phyloP scores from a whole-genome alignment of 2,329 filamentous ascomycete genomes.

The Phaeoacremonium minimum region DNA sequence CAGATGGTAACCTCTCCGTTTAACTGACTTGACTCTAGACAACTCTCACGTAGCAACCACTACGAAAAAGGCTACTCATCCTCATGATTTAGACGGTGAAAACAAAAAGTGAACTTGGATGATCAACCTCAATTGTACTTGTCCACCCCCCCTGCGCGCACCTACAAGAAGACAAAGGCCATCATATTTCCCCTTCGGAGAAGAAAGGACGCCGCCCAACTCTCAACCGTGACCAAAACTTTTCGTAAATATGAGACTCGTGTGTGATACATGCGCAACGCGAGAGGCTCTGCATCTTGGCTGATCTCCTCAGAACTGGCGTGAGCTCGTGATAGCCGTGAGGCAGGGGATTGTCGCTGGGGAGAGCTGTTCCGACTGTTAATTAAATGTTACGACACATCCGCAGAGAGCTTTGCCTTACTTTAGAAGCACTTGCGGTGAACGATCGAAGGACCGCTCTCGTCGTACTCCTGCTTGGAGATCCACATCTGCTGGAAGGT shows the following conservation, averaged over 20 bases:
- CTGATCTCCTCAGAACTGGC: slow-evolving; percentile 40
- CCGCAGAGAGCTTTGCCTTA: slow-evolving; percentile 28
- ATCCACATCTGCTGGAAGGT: slow-evolving; percentile 99
- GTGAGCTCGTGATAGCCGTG: slow-evolving; percentile 26
- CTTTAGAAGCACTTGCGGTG: slow-evolving; percentile 99
- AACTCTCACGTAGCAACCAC: slow-evolving; percentile 13
- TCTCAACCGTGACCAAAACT: slow-evolving; percentile 52
- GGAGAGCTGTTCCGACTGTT: slow-evolving; percentile 8
- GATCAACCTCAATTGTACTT: slow-evolving; percentile 51
- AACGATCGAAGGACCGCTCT: slow-evolving; percentile 98
- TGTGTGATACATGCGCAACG: slow-evolving; percentile 43
- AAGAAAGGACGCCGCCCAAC: slow-evolving; percentile 44
- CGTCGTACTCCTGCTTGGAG: slow-evolving; percentile 99
- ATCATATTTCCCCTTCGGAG: slow-evolving; percentile 38
- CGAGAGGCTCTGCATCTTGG: slow-evolving; percentile 35
- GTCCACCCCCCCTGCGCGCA: slow-evolving; percentile 42
- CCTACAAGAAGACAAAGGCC: slow-evolving; percentile 44
- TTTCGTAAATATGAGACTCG: slow-evolving; percentile 54
- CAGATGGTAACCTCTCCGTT: slow-evolving; percentile 12
- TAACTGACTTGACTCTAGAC: slow-evolving; percentile 20
- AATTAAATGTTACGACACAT: background rate
- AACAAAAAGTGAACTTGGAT: slow-evolving; percentile 50
- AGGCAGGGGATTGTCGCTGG: slow-evolving; percentile 12
- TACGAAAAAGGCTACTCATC: slow-evolving; percentile 17
- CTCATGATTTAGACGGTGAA: slow-evolving; percentile 21